Percentiles rank a stretch among this genome's conserved stretches.
phyloP scores from a whole-genome alignment of 2,329 filamentous ascomycete species.

The Fusarium lateritium region DNA sequence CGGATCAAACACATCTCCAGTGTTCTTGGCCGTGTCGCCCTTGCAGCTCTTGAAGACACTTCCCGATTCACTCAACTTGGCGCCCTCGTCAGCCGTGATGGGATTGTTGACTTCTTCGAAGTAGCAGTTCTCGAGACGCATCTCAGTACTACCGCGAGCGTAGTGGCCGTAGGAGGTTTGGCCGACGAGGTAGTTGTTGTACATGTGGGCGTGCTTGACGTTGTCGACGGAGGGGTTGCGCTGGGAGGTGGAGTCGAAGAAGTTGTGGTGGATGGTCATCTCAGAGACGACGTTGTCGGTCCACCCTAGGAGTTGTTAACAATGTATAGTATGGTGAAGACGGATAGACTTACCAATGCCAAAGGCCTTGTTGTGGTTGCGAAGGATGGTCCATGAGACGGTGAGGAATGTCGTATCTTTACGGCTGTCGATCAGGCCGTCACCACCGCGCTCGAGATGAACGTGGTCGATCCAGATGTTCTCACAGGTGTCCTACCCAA shows the following conservation, averaged over 20 bases:
- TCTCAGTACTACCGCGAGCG: conserved; percentile 43
- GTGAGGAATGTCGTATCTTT: conserved; percentile 49
- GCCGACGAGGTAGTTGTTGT: conserved; percentile 49
- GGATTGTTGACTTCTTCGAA: conserved; percentile 45
- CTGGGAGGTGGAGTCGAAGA: conserved; percentile 45
- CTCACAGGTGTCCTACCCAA: conserved; percentile 27
- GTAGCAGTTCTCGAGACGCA: conserved; percentile 48
- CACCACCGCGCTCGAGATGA: conserved; percentile 43
- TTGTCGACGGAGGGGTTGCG: conserved; percentile 49
- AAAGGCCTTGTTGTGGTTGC: conserved; percentile 48
- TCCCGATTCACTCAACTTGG: conserved; percentile 27
- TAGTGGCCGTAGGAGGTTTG: conserved; percentile 48
- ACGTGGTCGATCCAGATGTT: conserved; percentile 51
- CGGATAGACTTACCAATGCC: conserved; percentile 41
- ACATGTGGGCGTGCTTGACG: conserved; percentile 46
- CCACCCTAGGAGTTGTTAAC: conserved; percentile 34
- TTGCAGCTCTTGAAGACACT: conserved; percentile 25
- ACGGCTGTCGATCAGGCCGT: conserved; percentile 46
- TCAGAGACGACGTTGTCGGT: conserved; percentile 46
- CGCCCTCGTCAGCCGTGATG: conserved; percentile 25
- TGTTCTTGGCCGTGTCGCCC: conserved; percentile 18
- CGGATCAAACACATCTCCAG: conserved; percentile 20
- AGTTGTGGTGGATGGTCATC: conserved; percentile 48
- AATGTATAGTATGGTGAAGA: background rate
- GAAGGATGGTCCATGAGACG: conserved; percentile 46